phyloP scores from a whole-genome alignment of 169 alveolate genomes.

The Babesia bovis region DNA sequence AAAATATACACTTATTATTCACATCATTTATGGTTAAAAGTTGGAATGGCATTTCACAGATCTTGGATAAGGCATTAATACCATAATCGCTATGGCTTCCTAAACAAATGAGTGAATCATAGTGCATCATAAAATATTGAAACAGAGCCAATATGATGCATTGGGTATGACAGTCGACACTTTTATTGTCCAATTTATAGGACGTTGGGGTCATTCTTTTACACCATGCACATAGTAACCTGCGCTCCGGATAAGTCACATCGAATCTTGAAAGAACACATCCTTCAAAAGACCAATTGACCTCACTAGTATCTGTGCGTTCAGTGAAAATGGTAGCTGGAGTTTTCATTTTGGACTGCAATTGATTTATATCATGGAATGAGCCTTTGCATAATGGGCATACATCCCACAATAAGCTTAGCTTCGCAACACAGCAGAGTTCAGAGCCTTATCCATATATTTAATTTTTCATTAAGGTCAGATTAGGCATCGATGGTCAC shows the following conservation, averaged over 20 bases:
- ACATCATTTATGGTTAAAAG: neutral
- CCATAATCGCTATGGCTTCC: neutral
- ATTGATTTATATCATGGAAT: too few species aligned
- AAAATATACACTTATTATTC: slow-evolving; percentile 24
- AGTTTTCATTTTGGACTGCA: neutral
- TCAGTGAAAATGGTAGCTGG: neutral
- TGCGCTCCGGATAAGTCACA: neutral
- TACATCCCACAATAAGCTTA: too few species aligned
- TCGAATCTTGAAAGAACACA: slow-evolving; percentile 43
- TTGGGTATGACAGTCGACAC: slow-evolving; percentile 30
- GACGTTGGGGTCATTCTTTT: slow-evolving; percentile 28
- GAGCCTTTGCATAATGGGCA: too few species aligned
- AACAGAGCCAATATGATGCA: slow-evolving; percentile 47
- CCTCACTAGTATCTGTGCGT: slow-evolving; percentile 2
- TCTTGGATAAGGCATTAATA: neutral
- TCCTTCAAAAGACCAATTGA: slow-evolving; percentile 43
- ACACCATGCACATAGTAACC: slow-evolving; percentile 37
- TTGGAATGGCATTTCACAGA: slow-evolving; percentile 13
- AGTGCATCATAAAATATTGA: slow-evolving; percentile 33
- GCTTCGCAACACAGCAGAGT: too few species aligned
- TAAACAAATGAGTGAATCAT: neutral
- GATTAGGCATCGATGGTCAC: too few species aligned
- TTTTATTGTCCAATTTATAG: slow-evolving; percentile 1
- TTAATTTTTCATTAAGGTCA: too few species aligned
- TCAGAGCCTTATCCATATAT: too few species aligned